These are phyloP conservation scores for Berberis vulgaris DNA, from an alignment of 164 flowering plant genomes.

Conservation along the genomic window DNA sequence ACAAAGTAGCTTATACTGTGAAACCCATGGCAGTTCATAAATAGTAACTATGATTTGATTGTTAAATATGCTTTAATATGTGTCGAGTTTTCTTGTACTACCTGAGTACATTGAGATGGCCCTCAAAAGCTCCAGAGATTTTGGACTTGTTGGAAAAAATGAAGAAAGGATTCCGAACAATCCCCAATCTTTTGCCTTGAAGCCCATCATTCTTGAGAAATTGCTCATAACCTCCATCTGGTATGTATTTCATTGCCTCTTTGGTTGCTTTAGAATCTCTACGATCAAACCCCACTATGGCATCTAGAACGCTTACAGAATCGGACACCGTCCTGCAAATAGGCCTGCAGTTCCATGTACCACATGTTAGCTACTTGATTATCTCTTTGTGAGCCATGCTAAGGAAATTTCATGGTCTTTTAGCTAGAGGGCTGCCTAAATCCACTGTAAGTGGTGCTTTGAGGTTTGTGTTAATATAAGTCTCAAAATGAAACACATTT, in stretches of 20 bases:
- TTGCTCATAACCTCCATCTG: conserved; percentile 51
- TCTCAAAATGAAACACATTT: neutral
- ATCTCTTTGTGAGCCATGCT: neutral
- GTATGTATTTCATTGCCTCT: conserved; percentile 40
- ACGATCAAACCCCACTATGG: conserved; percentile 51
- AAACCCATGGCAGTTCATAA: no score
- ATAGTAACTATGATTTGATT: no score
- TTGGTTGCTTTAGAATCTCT: conserved; percentile 39
- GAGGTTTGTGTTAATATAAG: neutral
- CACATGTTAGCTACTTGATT: neutral
- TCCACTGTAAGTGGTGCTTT: neutral
- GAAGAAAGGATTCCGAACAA: no score
- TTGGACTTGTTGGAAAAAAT: no score
- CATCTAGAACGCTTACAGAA: conserved; percentile 60
- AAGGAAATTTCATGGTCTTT: no score
- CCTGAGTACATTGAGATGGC: no score
- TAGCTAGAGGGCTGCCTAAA: neutral
- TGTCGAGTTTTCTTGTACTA: no score
- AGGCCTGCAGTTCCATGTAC: conserved; percentile 26
- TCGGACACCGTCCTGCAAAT: conserved; percentile 68
- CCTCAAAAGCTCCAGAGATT: no score
- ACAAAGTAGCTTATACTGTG: no score
- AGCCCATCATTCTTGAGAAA: conserved; percentile 52
- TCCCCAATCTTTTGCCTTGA: no score
- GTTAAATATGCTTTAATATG: no score